Evolutionary conservation across 768 basidiomycete species (phyloP), one percentile per base, ranked within the genome.

Genomic region (Trametes villosa): DNA sequence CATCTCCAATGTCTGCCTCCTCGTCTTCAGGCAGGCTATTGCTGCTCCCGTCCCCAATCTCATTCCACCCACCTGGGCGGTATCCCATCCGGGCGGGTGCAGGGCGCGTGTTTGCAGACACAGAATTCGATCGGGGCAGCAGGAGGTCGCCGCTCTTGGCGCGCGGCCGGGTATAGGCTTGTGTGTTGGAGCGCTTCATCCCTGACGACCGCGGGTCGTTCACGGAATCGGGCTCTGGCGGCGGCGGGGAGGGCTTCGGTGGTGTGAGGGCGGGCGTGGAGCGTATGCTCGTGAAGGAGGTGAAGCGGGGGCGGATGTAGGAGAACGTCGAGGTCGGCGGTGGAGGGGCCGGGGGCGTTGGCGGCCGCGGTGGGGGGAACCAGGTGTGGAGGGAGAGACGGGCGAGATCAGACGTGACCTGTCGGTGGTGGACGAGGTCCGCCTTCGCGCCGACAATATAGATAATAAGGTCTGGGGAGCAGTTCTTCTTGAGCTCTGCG

Each of bases 401-500:
- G 54, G 91, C 93, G 59, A 89, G 81, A 74, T 93, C 92, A 53
- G 88, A 78, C 7, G 91, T 89, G 64, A 94, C 89, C 69, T 91
- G 87, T 47, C 91, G 86, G 62, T 86, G 81, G 40, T 79, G 77
- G 60, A 83, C 74, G 60, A 94, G 82, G 79, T 94, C 91, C 68
- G 91, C 89, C 75, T 98, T 98, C 64, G 95, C 86, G 58, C 96
- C 95, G 67, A 97, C 94, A 68, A 98, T 92, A 75, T 95, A 94
- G 69, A 97, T 94, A 72, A 96, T 88, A 59, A 95, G 83, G 70
- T 96, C 93, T 49, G 89, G 84, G 42, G 89, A 80, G 68, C 91
- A 92, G 71, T 94, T 93, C 83, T 90, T 92, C 84, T 90, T 93
- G 65, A 93, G 81, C 77, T 94, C 92, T 94, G 75, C 41, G 68